phyloP scores from a whole-genome alignment of 495 filamentous ascomycete species.

The Tuber borchii region DNA sequence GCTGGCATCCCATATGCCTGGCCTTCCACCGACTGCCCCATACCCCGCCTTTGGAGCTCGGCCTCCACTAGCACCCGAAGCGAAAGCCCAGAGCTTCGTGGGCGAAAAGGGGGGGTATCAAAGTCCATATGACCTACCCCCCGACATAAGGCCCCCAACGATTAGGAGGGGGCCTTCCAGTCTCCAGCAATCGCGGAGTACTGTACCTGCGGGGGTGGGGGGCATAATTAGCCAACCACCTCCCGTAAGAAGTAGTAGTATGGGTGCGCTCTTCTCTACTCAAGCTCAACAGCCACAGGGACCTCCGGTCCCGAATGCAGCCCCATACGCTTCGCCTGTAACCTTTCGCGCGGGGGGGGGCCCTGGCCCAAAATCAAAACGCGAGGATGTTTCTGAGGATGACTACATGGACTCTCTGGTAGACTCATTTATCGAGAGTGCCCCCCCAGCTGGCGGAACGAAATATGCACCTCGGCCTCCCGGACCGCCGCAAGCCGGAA shows the following conservation, averaged over 20 bases:
- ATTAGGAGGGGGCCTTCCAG: conserved; percentile 49
- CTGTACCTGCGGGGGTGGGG: conserved; percentile 42
- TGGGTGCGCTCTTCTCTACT: conserved; percentile 46
- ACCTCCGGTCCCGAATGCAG: conserved; percentile 71
- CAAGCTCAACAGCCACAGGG: conserved; percentile 34
- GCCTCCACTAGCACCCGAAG: conserved; percentile 45
- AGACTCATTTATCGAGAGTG: too few species aligned
- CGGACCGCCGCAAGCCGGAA: conserved; percentile 49
- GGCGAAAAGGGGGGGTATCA: conserved; percentile 88
- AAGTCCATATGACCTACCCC: conserved; percentile 90
- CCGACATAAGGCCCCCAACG: conserved; percentile 63
- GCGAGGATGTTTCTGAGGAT: too few species aligned
- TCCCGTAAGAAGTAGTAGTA: conserved; percentile 59
- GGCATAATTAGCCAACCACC: conserved; percentile 46
- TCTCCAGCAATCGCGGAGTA: conserved; percentile 45
- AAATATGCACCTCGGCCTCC: conserved; percentile 44
- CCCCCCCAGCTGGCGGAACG: conserved; percentile 42
- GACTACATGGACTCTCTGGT: too few species aligned
- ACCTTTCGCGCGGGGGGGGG: too few species aligned
- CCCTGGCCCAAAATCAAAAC: too few species aligned
- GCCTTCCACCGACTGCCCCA: conserved; percentile 12
- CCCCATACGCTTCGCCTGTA: conserved; percentile 64
- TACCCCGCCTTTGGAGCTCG: conserved; percentile 43
- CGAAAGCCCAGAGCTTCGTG: conserved; percentile 70
- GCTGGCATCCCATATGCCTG: conserved; percentile 45